Base-by-base conservation (phyloP, 75 land plant species). In the Pinus albicaulis region DNA sequence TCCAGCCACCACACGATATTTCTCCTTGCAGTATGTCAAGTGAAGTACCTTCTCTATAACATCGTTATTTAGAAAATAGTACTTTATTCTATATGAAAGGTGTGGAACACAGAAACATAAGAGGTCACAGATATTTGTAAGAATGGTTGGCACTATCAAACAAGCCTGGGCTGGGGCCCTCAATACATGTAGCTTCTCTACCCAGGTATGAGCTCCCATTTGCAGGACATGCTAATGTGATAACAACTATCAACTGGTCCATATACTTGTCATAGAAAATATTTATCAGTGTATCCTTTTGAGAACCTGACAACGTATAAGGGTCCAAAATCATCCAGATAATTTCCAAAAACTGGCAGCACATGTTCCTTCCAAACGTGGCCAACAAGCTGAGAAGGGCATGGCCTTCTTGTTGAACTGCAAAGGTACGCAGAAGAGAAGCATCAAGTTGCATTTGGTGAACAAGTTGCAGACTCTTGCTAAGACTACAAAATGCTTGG, bases 21-120 rank as follows among this genome's bases (percentile, higher is more conserved):
- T 90, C 71, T 95, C 98, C 74, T 83, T 92, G 78, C 98, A 86
- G 55, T 84, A 85, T n/a, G 87, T 90, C 52, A 95, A 79, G 53
- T 44, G 74, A 78, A 95, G 81, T 31, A 95, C 86, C 74, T 91
- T 95, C 76, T 92, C 98, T 55, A 95, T 88, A 15, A 87, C 88
- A 84, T 95, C 87, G 36, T 89, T 89, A n/a, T 89, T 82, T 78
- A 91, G 89, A 77, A 95, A 88, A 66, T 87, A 87, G 79, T 89
- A 95, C 98, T 91, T 92, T 79, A 92, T 90, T 76, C 92, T 86
- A 77, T 84, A 85, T 24, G 93, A 85, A 86, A 92, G 95, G 78
- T 95, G 98, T 55, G 82, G 77, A 56, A 95, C 93, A 82, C 95
- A 95, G 75, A 87, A 95, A 81, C 98, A 92, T 36, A 95, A 85